Evolutionary conservation across 2,329 filamentous ascomycete species (phyloP), one percentile per base, ranked within the genome.

Genomic region (Cytospora paraplurivora): DNA sequence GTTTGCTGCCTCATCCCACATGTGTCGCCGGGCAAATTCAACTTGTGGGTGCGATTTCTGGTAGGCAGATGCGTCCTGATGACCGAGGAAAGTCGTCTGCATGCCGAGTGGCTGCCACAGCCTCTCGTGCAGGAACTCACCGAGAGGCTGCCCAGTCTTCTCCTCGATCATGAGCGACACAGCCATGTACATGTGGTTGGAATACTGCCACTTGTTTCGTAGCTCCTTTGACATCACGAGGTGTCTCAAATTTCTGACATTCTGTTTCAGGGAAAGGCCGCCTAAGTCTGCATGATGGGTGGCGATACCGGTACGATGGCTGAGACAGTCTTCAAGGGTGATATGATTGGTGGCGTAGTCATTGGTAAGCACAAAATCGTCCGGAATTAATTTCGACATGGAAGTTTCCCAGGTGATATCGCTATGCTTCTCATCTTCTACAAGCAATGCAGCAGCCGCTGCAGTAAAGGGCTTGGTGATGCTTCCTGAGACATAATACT

Each of bases 261-360:
- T 44, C n/a, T 44, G 15, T 17, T n/a, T 52, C 17, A 59, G 19
- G 47, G 57, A 59, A n/a, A 37, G 47, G 35, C 34, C 34, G 15
- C 57, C 57, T 47, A 52, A 21, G n/a, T 59, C 50, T 35, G 57
- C 57, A 8, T 59, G 47, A 37, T 59, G 57, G 6, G 57, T 59
- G 11, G 57, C 10, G 19, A 59, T 59, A n/a, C 49, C 57, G 17
- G 49, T 19, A 27, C 47, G 57, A 50, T 59, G 57, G 44, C 57
- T 59, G 57, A 59, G 57, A n/a, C 50, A 52, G 4, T 59, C 57
- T 47, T 59, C 49, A 47, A 59, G 57, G 5, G 57, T 59, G 0
- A 52, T 21, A 27, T 59, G 34, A 2, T 59, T 50, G 5, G 57
- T 59, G 35, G 51, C 34, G 21, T 49, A 59, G 15, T 52, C 47